These are phyloP conservation scores for Mycena rosella DNA, from an alignment of 768 basidiomycete species.

Conservation along the genomic window DNA sequence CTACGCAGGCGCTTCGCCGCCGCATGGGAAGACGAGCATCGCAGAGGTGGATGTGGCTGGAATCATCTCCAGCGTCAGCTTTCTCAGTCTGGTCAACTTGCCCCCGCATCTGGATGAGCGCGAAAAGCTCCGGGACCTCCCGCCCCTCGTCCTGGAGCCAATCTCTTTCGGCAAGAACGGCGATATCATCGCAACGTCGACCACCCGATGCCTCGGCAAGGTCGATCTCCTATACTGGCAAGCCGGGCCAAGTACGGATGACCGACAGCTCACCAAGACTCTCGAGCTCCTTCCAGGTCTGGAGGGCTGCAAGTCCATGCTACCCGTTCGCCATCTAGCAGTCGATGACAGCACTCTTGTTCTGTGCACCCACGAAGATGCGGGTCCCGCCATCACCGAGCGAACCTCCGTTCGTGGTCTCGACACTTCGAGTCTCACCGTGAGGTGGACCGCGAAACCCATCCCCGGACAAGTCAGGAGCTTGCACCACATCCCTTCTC, in stretches of 20 bases:
- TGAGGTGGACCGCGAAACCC: conserved; percentile 22
- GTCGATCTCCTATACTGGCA: conserved; percentile 26
- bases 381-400: conserved; percentile 14
- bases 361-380: conserved; percentile 26
- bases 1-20: not conserved
- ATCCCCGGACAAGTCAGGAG: conserved; percentile 24
- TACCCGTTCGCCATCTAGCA: conserved; percentile 8
- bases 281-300: conserved; percentile 25
- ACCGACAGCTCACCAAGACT: conserved; percentile 22
- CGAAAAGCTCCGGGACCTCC: not conserved
- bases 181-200: conserved; percentile 25
- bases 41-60: conserved; percentile 21
- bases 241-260: conserved; percentile 6
- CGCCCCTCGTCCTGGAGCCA: conserved; percentile 21
- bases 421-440: conserved; percentile 21
- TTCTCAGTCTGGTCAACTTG: conserved; percentile 4
- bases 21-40: conserved; percentile 22
- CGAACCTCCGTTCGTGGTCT: conserved; percentile 21
- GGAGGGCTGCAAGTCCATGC: conserved; percentile 25
- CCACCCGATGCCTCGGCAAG: conserved; percentile 24
- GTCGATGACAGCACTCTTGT: conserved; percentile 24
- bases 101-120: conserved; percentile 21
- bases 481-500: conserved; percentile 19
- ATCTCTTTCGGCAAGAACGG: conserved; percentile 13
- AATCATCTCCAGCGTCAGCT: not conserved